Evolutionary conservation across 2,329 filamentous ascomycete species (phyloP).

Genomic region (Fusarium sp.): DNA sequence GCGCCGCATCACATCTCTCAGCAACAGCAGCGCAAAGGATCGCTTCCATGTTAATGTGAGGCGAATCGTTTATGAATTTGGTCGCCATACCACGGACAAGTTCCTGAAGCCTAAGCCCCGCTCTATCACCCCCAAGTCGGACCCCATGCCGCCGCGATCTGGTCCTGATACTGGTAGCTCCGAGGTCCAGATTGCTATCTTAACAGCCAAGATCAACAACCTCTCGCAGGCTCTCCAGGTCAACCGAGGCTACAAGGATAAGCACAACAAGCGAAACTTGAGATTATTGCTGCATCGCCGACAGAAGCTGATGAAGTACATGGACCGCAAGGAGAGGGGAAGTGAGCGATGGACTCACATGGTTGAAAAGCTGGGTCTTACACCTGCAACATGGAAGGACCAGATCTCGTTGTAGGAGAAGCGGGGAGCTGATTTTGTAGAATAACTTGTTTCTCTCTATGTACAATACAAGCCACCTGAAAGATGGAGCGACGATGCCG

Average conservation of each 20-base stretch:
- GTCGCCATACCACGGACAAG: constrained; percentile 87
- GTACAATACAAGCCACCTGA: constrained; percentile 59
- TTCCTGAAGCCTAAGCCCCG: constrained; percentile 71
- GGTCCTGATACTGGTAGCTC: constrained; percentile 94
- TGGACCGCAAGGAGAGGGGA: constrained; percentile 89
- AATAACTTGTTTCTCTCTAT: constrained; percentile 58
- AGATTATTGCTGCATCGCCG: constrained; percentile 86
- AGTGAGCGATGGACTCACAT: constrained; percentile 90
- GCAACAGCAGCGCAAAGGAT: constrained; percentile 82
- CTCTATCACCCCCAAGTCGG: constrained; percentile 54
- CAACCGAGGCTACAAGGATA: constrained; percentile 81
- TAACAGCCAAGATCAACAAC: constrained; percentile 92
- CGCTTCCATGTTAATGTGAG: constrained; percentile 83
- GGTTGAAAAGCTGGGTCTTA: constrained; percentile 85
- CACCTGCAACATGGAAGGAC: constrained; percentile 87
- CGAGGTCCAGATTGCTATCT: constrained; percentile 96
- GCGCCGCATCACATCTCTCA: constrained; percentile 79
- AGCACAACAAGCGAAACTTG: constrained; percentile 93
- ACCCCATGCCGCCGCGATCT: constrained; percentile 66
- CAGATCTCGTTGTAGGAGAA: constrained; percentile 71
- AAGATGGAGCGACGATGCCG: constrained; percentile 44
- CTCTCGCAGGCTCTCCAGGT: constrained; percentile 77
- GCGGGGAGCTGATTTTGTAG: constrained; percentile 50
- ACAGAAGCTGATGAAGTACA: constrained; percentile 88
- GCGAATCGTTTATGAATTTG: constrained; percentile 87